A percentile compares a stretch with the other conserved stretches of the same genome.
phyloP scores from a whole-genome alignment of 177 flowering plant genomes.

The Vitis hybrid region DNA sequence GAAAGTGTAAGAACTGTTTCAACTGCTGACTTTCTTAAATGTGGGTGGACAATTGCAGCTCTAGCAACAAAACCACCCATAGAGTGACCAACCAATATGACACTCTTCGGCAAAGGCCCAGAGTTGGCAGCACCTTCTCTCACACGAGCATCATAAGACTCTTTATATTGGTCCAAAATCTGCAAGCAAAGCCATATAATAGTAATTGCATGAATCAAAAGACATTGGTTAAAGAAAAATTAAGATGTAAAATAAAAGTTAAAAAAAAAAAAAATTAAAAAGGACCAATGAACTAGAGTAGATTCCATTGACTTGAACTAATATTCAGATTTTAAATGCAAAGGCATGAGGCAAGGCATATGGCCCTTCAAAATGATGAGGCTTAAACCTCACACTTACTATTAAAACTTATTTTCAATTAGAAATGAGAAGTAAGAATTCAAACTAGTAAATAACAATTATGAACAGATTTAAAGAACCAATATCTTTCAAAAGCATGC shows the following conservation, averaged over 20 bases:
- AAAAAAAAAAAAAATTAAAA: not conserved
- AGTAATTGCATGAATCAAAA: not conserved
- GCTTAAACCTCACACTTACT: too few relatives aligned
- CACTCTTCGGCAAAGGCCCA: slow-evolving; percentile 74
- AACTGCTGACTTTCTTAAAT: slow-evolving; percentile 76
- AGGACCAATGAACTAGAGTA: too few relatives aligned
- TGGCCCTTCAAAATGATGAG: too few relatives aligned
- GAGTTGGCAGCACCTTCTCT: slow-evolving; percentile 69
- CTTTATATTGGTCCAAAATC: slow-evolving; percentile 90
- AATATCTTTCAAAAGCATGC: too few relatives aligned
- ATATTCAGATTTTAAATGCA: too few relatives aligned
- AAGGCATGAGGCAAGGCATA: too few relatives aligned
- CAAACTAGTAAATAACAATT: too few relatives aligned
- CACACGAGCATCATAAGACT: slow-evolving; percentile 64
- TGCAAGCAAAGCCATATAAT: slow-evolving; percentile 26
- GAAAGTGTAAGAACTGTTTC: slow-evolving; percentile 94
- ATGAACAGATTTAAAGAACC: too few relatives aligned
- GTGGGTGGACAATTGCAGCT: slow-evolving; percentile 85
- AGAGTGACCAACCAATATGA: slow-evolving; percentile 97
- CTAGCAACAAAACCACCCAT: slow-evolving; percentile 99
- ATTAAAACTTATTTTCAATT: too few relatives aligned
- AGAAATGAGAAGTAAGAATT: too few relatives aligned
- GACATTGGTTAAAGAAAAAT: not conserved
- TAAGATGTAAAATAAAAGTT: not conserved
- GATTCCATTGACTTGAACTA: too few relatives aligned